Base-by-base conservation (phyloP, 176 grass and related monocot species). In the Pontederia paniculata region DNA sequence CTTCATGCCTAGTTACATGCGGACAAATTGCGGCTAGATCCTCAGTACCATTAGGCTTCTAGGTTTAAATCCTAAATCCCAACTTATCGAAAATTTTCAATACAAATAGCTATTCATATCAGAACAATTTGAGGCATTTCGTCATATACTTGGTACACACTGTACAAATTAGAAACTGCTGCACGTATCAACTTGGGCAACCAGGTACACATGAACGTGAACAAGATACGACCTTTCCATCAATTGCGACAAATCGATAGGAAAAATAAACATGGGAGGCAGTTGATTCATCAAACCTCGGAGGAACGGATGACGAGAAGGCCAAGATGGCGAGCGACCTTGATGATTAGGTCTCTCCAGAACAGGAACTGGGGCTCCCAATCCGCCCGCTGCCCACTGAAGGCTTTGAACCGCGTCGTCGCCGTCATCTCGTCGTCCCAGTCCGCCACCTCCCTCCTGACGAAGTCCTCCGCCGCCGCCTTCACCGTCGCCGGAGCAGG, bases 371-470 rank as follows among this genome's bases (percentile, higher is more conserved):
- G 81, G 57, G 77, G 53, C 41, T 76, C 70, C 77, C 86, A 89
- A 73, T 84, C 78, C 50, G 80, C 5, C 21, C 77, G 66, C 81
- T 89, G 77, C 42, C 81, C 86, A 57, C 77, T 84, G 78, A 89
- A 89, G 49, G 77, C 81, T 62, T 89, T 89, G 81, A 89, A 84
- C 62, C 71, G 86, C 70, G 70, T 67, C 23, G 70, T 74, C 22
- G 1, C 67, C 65, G 17, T 37, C 21, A 60, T 55, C 56, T 71
- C 69, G 57, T 89, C 77, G 21, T 89, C 78, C 81, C 86, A 89
- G 19, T 45, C 54, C 12, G 7, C 42, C 58, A 89, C 68, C 69
- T 81, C 81, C 46, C 58, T 73, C 18, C 73, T 68, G 74, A 89
- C 81, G 48, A 59, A 63, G 23, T 60, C 77, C 70, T 75, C 80